Percentiles rank a stretch among this genome's conserved stretches.
Conservation (phyloP, 345 rosid genomes). For the Boechera stricta region DNA sequence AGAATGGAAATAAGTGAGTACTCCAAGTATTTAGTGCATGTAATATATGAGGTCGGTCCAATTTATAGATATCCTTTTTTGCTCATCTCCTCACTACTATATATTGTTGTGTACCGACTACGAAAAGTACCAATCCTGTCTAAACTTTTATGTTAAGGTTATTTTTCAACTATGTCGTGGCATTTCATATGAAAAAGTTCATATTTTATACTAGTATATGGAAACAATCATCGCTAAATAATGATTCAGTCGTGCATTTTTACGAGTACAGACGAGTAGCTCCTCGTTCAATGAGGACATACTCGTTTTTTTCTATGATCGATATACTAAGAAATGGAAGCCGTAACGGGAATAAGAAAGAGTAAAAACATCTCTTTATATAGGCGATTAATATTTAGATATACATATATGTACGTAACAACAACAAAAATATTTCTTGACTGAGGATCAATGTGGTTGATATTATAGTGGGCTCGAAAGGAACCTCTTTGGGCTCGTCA, state of each 20-base stretch:
- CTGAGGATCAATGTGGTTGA: background rate
- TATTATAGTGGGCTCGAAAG: background rate
- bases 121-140: background rate
- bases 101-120: background rate
- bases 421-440: background rate
- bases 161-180: background rate
- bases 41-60: background rate
- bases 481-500: background rate
- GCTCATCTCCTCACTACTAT: background rate
- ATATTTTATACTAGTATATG: no score
- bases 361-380: no score
- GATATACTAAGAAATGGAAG: no score
- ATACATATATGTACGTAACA: no score
- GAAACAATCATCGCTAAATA: background rate
- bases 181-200: background rate
- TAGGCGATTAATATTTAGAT: no score
- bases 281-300: background rate
- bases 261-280: background rate
- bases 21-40: background rate
- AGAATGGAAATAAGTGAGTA: background rate
- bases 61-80: background rate
- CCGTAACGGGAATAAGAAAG: no score
- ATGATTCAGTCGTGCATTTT: background rate
- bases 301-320: background rate
- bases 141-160: background rate